Evolutionary conservation across 1,284 basidiomycete genomes (phyloP).

Genomic region (Baeospora myosura): DNA sequence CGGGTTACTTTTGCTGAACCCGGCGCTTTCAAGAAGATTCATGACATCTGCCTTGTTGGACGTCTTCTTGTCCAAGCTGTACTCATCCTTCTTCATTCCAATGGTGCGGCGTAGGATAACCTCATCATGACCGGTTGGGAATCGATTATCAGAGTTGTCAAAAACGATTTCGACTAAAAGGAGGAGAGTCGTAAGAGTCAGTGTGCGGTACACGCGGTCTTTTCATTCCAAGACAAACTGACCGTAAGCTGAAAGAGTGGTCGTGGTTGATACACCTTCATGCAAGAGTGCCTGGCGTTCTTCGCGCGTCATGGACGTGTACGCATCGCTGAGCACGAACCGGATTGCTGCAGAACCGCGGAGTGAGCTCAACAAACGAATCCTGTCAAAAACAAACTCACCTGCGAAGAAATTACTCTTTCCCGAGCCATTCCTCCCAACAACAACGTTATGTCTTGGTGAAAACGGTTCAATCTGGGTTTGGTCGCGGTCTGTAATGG

Average conservation of each 20-base stretch:
- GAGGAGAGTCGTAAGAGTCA: slow-evolving; percentile 13
- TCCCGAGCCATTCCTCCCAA: slow-evolving; percentile 91
- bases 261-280: slow-evolving; percentile 84
- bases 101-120: slow-evolving; percentile 88
- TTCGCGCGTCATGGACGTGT: slow-evolving; percentile 91
- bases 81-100: slow-evolving; percentile 98
- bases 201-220: background rate
- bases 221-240: slow-evolving; percentile 20
- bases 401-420: slow-evolving; percentile 97
- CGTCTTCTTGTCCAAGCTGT: slow-evolving; percentile 92
- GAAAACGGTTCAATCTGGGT: slow-evolving; percentile 80
- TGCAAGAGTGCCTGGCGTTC: slow-evolving; percentile 90
- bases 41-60: slow-evolving; percentile 96
- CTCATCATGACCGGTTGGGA: slow-evolving; percentile 82
- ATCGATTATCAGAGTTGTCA: slow-evolving; percentile 86
- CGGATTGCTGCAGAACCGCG: slow-evolving; percentile 64
- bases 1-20: slow-evolving; percentile 95
- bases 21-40: slow-evolving; percentile 91
- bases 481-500: slow-evolving; percentile 61
- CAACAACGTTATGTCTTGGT: slow-evolving; percentile 86
- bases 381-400: slow-evolving; percentile 24
- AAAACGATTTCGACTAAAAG: slow-evolving; percentile 75
- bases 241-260: slow-evolving; percentile 92
- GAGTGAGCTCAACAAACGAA: background rate
- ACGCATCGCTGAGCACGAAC: slow-evolving; percentile 96